phyloP scores from a whole-genome alignment of 2,329 filamentous ascomycete species.

The Penicillium vulpinum region DNA sequence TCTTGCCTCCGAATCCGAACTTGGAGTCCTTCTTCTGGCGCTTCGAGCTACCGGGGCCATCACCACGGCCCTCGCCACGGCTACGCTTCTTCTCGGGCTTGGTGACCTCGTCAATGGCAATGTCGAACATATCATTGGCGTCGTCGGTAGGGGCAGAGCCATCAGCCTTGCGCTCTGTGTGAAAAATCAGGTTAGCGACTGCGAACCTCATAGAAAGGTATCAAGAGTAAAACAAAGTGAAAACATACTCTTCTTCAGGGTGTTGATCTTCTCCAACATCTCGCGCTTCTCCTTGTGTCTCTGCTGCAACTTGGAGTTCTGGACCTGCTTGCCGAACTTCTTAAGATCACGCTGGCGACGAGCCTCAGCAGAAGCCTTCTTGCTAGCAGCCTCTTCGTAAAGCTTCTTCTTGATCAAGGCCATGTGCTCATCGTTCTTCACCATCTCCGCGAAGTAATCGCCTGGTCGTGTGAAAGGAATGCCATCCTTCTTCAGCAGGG shows the following conservation, averaged over 20 bases:
- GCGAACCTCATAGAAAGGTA: constrained; percentile 14
- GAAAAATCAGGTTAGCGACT: constrained; percentile 18
- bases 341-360: constrained; percentile 91
- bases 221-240: background rate
- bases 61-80: constrained; percentile 46
- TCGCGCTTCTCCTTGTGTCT: constrained; percentile 87
- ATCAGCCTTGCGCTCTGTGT: constrained; percentile 73
- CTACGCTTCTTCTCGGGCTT: constrained; percentile 55
- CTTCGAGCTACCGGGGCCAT: constrained; percentile 56
- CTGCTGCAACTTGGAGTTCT: constrained; percentile 94
- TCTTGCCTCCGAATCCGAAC: constrained; percentile 95
- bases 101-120: constrained; percentile 72
- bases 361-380: constrained; percentile 90
- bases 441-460: constrained; percentile 99
- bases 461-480: constrained; percentile 82
- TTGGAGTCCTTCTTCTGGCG: constrained; percentile 92
- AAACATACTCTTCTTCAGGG: constrained; percentile 89
- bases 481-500: constrained; percentile 75
- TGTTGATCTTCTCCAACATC: constrained; percentile 92
- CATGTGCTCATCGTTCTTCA: constrained; percentile 98
- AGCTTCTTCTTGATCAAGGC: constrained; percentile 92
- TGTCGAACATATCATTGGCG: constrained; percentile 79
- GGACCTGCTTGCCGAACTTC: constrained; percentile 99
- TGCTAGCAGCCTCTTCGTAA: constrained; percentile 84
- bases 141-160: constrained; percentile 67